Base-by-base conservation (phyloP, 2,329 filamentous ascomycete species). In the Claviceps africana region DNA sequence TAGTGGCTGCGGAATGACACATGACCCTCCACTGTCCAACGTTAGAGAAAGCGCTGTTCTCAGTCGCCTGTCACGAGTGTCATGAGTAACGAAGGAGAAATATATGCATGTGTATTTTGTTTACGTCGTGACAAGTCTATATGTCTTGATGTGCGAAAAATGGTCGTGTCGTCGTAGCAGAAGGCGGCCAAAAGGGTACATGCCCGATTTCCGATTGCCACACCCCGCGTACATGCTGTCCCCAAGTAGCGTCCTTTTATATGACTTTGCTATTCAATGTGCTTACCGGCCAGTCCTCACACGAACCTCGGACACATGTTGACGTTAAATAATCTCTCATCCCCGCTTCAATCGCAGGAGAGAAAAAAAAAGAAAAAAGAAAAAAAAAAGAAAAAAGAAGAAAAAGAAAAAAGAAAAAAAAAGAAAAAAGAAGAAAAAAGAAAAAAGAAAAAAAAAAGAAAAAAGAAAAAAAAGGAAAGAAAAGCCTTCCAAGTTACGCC, bases 401-500 rank as follows among this genome's bases (percentile, higher is more conserved):
- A 31, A 9, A 31, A 31, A 31, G 9, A 31, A 31, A 5, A 31
- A 9, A 31, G n/a, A 44, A 40, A 51, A 22, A 31, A 3, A 22
- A 37, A 25, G 19, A 21, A 5, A 31, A 31, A 31, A 31, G 5
- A 31, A 31, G 30, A 31, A 31, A 31, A 5, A 31, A 31, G n/a
- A n/a, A n/a, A n/a, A n/a, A n/a, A n/a, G n/a, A n/a, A n/a, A n/a
- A n/a, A n/a, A n/a, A n/a, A n/a, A n/a, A n/a, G n/a, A n/a, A n/a
- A n/a, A n/a, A n/a, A n/a, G n/a, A n/a, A n/a, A n/a, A n/a, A n/a
- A n/a, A n/a, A n/a, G n/a, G n/a, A n/a, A n/a, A n/a, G 40, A 31
- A 60, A 56, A 3, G 56, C 55, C 31, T 63, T 60, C 56, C 55
- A 56, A 0, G 60, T 57, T 11, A 59, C 25, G n/a, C 56, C 57